Evolutionary conservation across 1,139 yeast genomes (phyloP), one percentile per base, ranked within the genome.

Genomic region (Meyerozyma carpophila): DNA sequence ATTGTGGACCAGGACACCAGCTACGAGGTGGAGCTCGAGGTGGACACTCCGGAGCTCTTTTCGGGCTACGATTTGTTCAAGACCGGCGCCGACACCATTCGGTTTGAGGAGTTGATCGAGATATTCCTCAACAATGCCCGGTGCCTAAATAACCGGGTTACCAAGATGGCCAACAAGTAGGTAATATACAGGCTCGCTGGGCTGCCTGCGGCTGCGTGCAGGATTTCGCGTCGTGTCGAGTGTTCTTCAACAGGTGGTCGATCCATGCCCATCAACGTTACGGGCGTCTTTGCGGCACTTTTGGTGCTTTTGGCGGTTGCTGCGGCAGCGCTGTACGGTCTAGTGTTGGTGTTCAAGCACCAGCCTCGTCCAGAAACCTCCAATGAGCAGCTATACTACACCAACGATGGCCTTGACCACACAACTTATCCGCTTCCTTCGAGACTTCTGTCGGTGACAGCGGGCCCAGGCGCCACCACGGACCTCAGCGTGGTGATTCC

Each of bases 401-500:
- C 78, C 44, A 73, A 72, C 47, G 73, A 63, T 41, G 53, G 44
- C 8, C 42, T 45, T 13, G 43, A 51, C 1, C 44, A 46, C 3
- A 45, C 50, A 29, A 36, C 32, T 43, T 58, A 60, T 52, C 59
- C 53, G 31, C 59, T 69, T 44, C 71, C 70, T 24, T 54, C 57
- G 29, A 61, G 66, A 41, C 55, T 62, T 32, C 51, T 51, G 37
- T 55, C 63, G 2, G 42, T 58, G 52, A 9, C 27, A 46, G 20
- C 54, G 62, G 36, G 27, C 46, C 52, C 58, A 29, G 45, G 53
- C 40, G 43, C 51, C 31, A 36, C 53, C 43, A 44, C 57, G 50
- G 40, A 50, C 47, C 25, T 50, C 49, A 81, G 94, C 32, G 83
- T 93, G 27, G 89, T 94, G 11, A 78, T 93, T 14, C 98, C 98